Conservation (phyloP, 805 yeast species). For the Teunomyces panamensis region DNA sequence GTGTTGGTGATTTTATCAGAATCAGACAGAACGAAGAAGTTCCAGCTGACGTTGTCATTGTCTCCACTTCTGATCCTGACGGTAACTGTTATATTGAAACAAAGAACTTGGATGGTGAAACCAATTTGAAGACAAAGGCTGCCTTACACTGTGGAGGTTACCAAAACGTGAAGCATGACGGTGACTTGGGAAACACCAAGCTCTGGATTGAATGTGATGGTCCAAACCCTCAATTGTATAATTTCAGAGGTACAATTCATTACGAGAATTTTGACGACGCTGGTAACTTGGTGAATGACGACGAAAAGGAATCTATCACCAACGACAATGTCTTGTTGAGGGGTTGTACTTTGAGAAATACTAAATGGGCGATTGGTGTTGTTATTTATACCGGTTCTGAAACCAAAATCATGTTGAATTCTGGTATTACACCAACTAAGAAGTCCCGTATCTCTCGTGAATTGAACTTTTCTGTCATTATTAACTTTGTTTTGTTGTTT, state of each 20-base stretch:
- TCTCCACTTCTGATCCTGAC: constrained; percentile 66
- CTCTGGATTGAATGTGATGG: constrained; percentile 69
- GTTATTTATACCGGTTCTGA: constrained; percentile 77
- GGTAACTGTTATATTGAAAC: constrained; percentile 77
- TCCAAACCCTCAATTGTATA: constrained; percentile 64
- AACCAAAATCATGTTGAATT: constrained; percentile 76
- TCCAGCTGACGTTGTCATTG: constrained; percentile 69
- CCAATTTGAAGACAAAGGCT: constrained; percentile 45
- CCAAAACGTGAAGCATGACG: constrained; percentile 46
- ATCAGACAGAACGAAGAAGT: constrained; percentile 72
- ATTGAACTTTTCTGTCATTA: constrained; percentile 63
- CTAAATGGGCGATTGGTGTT: constrained; percentile 79
- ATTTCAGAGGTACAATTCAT: constrained; percentile 64
- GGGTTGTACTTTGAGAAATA: constrained; percentile 76
- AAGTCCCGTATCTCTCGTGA: constrained; percentile 71
- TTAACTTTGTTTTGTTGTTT: constrained; percentile 65
- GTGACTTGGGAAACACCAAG: constrained; percentile 55
- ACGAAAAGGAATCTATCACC: constrained; percentile 60
- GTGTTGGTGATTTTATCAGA: constrained; percentile 72
- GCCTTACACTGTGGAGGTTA: constrained; percentile 53
- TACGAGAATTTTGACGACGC: constrained; percentile 41
- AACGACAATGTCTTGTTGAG: constrained; percentile 68
- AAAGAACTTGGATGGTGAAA: constrained; percentile 71
- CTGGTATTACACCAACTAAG: constrained; percentile 78
- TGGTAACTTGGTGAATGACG: constrained; percentile 29